A percentile compares a stretch with the other conserved stretches of the same genome.
Conservation (phyloP, 768 basidiomycete genomes). For the Boletus reticuloceps region DNA sequence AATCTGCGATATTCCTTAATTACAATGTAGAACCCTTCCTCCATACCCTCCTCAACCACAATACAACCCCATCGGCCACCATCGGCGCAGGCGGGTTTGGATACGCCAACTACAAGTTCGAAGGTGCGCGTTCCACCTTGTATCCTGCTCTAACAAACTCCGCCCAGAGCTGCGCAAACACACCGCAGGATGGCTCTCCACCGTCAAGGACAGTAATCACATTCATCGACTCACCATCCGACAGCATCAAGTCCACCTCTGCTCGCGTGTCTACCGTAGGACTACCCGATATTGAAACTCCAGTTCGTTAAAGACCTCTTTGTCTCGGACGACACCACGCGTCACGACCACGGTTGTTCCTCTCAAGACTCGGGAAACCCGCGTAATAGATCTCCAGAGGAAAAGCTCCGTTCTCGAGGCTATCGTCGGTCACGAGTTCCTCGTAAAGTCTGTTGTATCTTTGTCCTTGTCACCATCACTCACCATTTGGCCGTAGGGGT, state of each 20-base stretch:
- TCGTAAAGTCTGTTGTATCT: constrained; percentile 81
- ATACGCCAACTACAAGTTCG: constrained; percentile 96
- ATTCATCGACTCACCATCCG: too few species aligned
- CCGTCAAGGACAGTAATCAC: constrained; percentile 64
- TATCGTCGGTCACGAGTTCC: constrained; percentile 95
- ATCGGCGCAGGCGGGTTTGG: constrained; percentile 89
- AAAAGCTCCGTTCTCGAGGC: constrained; percentile 98
- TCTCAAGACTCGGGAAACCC: constrained; percentile 37
- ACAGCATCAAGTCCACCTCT: too few species aligned
- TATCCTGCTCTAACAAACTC: neutral
- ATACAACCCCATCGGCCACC: constrained; percentile 33
- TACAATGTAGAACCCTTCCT: too few species aligned
- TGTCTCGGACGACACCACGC: constrained; percentile 19
- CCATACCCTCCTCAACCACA: too few species aligned
- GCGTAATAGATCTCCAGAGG: constrained; percentile 46
- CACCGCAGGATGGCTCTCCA: constrained; percentile 62
- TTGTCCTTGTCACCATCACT: neutral
- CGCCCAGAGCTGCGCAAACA: constrained; percentile 64
- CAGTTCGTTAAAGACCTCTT: too few species aligned
- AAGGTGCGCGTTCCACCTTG: constrained; percentile 55
- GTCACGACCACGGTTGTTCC: constrained; percentile 32
- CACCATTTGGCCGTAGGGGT: constrained; percentile 55
- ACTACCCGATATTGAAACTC: too few species aligned
- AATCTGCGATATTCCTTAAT: too few species aligned
- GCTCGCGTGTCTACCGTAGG: too few species aligned